Base-by-base conservation (phyloP, 768 basidiomycete genomes). In the Podaxis sp. region DNA sequence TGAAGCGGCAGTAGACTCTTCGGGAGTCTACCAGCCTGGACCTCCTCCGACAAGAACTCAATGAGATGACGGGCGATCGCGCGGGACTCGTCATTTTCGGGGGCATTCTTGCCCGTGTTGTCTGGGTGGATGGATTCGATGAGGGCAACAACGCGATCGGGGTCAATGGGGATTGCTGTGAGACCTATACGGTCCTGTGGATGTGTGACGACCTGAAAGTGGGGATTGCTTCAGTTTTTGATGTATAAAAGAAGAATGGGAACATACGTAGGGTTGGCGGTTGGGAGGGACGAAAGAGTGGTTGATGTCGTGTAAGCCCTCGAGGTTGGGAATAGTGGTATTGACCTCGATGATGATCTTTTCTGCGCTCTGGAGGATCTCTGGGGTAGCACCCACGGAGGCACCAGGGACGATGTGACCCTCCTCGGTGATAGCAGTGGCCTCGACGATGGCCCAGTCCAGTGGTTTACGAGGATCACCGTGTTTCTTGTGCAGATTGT, bases 261-360 rank as follows among this genome's bases (percentile, higher is more conserved):
- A 9, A 64, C 73, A 37, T 32, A 76, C 74, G 59, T 77, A 79
- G 23, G 80, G 79, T 52, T 76, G 76, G 14, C 79, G 71, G 50
- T 77, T 57, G 0, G 80, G 80, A 6, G 80, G 79, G 3, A 74
- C 64, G 60, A 76, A 80, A 2, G 73, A 74, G 35, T 77, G 75
- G 60, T 77, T 79, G 68, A 81, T 80, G 55, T 81, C 80, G 63
- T 81, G 80, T 32, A 81, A 66, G 3, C 80, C 80, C 59, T 79
- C 77, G 5, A 81, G 68, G 61, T 76, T 80, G 0, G 80, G 79
- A 38, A 79, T 73, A 40, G 65, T 72, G 5, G 79, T 81, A 68
- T 81, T 80, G 28, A 80, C 79, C 65, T 81, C 80, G 38, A 81
- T 76, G 59, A 81, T 79, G 57, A 81, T 81, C 61, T 76, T 79